Percentiles rank a stretch among this genome's conserved stretches.
phyloP scores from a whole-genome alignment of 2,329 filamentous ascomycete species.

The Pseudogymnoascus verrucosus region DNA sequence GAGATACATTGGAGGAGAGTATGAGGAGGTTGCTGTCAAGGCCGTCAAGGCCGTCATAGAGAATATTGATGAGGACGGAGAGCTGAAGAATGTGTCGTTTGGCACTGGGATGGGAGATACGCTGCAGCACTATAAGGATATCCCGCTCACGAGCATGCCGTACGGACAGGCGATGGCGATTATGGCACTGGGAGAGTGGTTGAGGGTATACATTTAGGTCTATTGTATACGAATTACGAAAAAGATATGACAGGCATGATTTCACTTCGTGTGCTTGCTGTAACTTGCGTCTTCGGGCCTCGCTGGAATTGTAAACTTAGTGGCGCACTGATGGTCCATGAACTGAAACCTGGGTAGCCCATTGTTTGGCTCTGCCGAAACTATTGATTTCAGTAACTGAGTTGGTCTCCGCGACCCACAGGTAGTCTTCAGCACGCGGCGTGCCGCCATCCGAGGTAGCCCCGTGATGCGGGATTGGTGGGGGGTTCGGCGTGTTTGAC shows the following conservation, averaged over 20 bases:
- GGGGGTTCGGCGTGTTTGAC: not conserved
- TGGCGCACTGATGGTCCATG: not conserved
- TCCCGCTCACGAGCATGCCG: constrained; percentile 70
- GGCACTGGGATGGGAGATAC: constrained; percentile 69
- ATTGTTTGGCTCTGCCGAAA: not conserved
- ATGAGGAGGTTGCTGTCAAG: constrained; percentile 52
- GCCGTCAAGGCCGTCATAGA: constrained; percentile 60
- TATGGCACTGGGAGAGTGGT: constrained; percentile 68
- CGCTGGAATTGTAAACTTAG: not conserved
- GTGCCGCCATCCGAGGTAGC: not conserved
- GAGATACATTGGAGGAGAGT: constrained; percentile 57
- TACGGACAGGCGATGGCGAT: constrained; percentile 82
- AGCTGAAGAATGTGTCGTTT: constrained; percentile 67
- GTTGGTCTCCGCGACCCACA: not conserved
- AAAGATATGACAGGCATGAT: not conserved
- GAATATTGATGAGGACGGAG: constrained; percentile 58
- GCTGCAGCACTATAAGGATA: constrained; percentile 70
- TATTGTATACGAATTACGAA: not conserved
- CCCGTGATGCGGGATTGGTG: not conserved
- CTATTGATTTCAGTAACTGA: not conserved
- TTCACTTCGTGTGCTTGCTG: not conserved
- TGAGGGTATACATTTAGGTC: constrained; percentile 47
- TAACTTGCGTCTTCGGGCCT: not conserved
- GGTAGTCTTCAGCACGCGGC: not conserved
- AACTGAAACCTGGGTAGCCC: not conserved